Base-by-base conservation (phyloP, 768 basidiomycete genomes). In the Macrolepiota albuminosa region DNA sequence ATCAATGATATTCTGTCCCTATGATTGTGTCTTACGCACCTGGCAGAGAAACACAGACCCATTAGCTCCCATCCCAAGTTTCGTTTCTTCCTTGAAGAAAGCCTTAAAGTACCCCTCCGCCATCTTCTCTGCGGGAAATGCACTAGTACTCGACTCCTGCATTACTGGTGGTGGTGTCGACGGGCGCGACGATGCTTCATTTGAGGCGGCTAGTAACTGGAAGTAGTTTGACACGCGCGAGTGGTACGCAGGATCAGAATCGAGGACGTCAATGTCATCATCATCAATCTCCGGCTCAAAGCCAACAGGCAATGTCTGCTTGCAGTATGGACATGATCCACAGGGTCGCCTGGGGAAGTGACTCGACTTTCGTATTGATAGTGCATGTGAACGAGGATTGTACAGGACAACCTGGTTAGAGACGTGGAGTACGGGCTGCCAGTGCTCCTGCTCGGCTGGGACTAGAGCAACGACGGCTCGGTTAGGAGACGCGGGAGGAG, bases 51-150 rank as follows among this genome's bases (percentile, higher is more conserved):
- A 97, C 1, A 98, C 95, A 29, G 81, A 89, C 1, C 96, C 95
- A 67, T 94, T 93, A 0, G 95, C 95, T 46, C 95, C 95, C 92
- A 97, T 95, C 0, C 95, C 95, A 6, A 98, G 78, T 60, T 87
- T 83, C 61, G 81, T 85, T 64, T 95, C 93, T 67, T 97, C 95
- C 59, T 87, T 84, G 68, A 98, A 98, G 76, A 96, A 98, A 0
- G 91, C 81, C 64, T 88, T 84, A 75, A 95, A 96, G 70, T 98
- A 98, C 0, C 95, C 95, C 56, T 94, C 88, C 0, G 93, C 93
- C 89, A 93, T 89, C 36, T 81, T 79, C 54, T 88, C 87, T 2
- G 84, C 79, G 2, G 84, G 77, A 71, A 92, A 91, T 1, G 82
- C 68, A 36, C 72, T 71, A 14, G 56, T n/a, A 61, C 71, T 62